Base-by-base conservation (phyloP, 2,329 filamentous ascomycete genomes). In the Pseudogymnoascus sp. region DNA sequence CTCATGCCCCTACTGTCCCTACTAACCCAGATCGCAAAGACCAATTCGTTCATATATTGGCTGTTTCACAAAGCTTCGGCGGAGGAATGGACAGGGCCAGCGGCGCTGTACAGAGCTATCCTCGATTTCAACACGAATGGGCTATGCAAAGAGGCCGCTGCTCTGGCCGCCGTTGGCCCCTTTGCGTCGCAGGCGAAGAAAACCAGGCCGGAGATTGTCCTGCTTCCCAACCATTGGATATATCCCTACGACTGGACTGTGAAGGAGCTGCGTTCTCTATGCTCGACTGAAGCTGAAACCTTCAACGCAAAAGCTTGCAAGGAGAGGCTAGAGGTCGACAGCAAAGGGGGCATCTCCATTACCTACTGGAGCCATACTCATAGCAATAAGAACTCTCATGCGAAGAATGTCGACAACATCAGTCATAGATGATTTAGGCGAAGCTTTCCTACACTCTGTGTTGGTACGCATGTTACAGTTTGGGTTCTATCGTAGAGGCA, bases 1-100 rank as follows among this genome's bases (percentile, higher is more conserved):
- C 67, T 74, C 6, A 60, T 68, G 6, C 69, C 73, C 0, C 38
- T 72, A 14, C 45, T 72, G 49, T 63, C 58, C 10, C 61, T 63
- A n/a, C 62, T 21, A 12, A 38, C 39, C 21, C 62, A 29, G 35
- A 60, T 63, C 14, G 19, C 14, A 60, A 26, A 31, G 21, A 41
- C 1, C 16, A 60, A 41, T 29, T 23, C 35, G 14, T 60, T 41
- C 33, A 12, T 60, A 6, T 60, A 38, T 26, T 60, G 33, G 58
- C 2, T 41, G 10, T 60, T 38, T 11, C 38, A 60, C 10, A 10
- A 19, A 1, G 5, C 4, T 11, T 31, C 11, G 14, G n/a, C 58
- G 4, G 31, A 60, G 33, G 5, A 41, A 6, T 38, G 33, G 33
- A 41, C 31, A 2, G 58, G 58, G 4, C 58, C 58, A 2, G 38